A percentile compares a stretch with the other conserved stretches of the same genome.
Evolutionary conservation across 768 basidiomycete genomes (phyloP).

Genomic region (Sporobolomyces phaffii): DNA sequence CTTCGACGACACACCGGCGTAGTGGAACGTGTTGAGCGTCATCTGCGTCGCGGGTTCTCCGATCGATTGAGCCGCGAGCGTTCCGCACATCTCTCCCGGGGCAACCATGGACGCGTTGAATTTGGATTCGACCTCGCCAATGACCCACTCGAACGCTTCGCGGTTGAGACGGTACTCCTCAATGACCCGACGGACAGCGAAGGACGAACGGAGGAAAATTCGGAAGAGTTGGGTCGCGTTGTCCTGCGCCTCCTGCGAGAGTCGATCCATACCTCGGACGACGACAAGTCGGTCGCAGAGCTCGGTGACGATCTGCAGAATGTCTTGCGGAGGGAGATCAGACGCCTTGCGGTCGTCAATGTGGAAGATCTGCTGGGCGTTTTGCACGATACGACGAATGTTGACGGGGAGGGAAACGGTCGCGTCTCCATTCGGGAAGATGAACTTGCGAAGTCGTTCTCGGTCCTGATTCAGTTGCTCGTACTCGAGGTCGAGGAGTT

Average conservation of each 20-base stretch:
- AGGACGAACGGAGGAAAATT: slow-evolving; percentile 84
- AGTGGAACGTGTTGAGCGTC: slow-evolving; percentile 99
- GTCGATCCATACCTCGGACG: slow-evolving; percentile 72
- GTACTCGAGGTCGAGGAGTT: slow-evolving; percentile 73
- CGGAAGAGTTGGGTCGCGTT: slow-evolving; percentile 88
- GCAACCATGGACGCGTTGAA: slow-evolving; percentile 89
- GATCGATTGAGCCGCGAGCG: slow-evolving; percentile 94
- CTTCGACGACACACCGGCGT: slow-evolving; percentile 99
- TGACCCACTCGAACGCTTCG: slow-evolving; percentile 96
- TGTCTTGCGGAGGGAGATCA: slow-evolving; percentile 80
- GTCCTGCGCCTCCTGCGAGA: slow-evolving; percentile 70
- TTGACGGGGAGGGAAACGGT: slow-evolving; percentile 92
- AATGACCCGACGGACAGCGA: slow-evolving; percentile 78
- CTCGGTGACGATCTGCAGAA: slow-evolving; percentile 70
- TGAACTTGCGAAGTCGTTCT: slow-evolving; percentile 66
- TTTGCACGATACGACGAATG: slow-evolving; percentile 87
- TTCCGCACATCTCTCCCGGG: slow-evolving; percentile 98
- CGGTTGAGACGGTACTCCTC: slow-evolving; percentile 80
- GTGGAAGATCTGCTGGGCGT: slow-evolving; percentile 92
- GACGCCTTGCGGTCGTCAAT: slow-evolving; percentile 89
- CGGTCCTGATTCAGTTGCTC: slow-evolving; percentile 65
- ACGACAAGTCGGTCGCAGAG: slow-evolving; percentile 72
- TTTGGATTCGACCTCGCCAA: slow-evolving; percentile 90
- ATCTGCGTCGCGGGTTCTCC: slow-evolving; percentile 99
- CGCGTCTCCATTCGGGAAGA: slow-evolving; percentile 67